Evolutionary conservation across 345 rosid species (phyloP).

Genomic region (Capsella bursapastoris): DNA sequence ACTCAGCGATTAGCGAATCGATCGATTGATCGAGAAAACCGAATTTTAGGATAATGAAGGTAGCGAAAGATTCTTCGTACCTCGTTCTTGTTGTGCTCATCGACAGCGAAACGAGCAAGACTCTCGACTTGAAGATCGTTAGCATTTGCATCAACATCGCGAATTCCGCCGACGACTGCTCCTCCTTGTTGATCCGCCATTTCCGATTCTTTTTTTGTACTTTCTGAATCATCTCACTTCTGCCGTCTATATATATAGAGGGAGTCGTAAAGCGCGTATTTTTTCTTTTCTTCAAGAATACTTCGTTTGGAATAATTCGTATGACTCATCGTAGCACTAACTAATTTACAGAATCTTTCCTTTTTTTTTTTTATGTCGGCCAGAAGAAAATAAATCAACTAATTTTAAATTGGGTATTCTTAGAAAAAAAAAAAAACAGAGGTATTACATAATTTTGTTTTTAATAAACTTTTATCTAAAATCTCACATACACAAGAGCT

Average conservation of each 20-base stretch:
- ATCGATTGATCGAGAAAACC: slow-evolving; percentile 13
- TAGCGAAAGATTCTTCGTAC: slow-evolving; percentile 38
- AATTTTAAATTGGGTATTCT: not conserved
- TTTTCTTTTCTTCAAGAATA: slow-evolving; percentile 22
- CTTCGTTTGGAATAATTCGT: not conserved
- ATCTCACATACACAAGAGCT: not conserved
- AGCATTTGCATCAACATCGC: slow-evolving; percentile 53
- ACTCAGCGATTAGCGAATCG: not conserved
- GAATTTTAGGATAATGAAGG: not conserved
- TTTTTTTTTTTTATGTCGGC: slow-evolving; percentile 12
- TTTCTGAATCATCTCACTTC: slow-evolving; percentile 9
- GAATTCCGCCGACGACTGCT: slow-evolving; percentile 56
- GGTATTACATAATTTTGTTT: not conserved
- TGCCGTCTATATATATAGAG: slow-evolving; percentile 1
- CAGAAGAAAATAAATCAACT: too few species aligned
- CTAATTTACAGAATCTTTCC: slow-evolving; percentile 22
- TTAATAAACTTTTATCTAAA: not conserved
- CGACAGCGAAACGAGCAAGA: slow-evolving; percentile 91
- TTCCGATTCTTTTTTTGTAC: not conserved
- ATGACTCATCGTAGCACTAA: slow-evolving; percentile 27
- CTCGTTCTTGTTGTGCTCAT: slow-evolving; percentile 83
- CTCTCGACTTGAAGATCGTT: slow-evolving; percentile 65
- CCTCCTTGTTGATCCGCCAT: slow-evolving; percentile 47
- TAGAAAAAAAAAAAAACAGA: not conserved
- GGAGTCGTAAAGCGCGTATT: slow-evolving; percentile 32